Evolutionary conservation across 768 basidiomycete species (phyloP).

Genomic region (Suillus brevipes): DNA sequence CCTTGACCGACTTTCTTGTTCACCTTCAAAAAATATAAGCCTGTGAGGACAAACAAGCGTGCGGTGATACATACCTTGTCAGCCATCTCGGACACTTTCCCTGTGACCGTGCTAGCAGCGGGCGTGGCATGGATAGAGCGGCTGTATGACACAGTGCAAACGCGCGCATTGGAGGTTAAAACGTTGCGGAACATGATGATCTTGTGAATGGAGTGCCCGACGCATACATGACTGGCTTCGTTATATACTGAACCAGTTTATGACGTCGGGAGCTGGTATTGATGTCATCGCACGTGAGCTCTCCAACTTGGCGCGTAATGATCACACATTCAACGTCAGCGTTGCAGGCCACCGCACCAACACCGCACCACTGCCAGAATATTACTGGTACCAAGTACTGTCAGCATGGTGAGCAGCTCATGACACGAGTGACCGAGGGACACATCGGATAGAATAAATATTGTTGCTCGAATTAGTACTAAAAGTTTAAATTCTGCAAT

Average conservation of each 20-base stretch:
- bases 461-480: too few relatives aligned
- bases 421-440: conserved; percentile 17
- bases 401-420: conserved; percentile 4
- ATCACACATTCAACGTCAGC: neutral
- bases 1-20: conserved; percentile 41
- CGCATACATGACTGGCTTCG: neutral
- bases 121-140: conserved; percentile 35
- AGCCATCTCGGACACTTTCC: conserved; percentile 40
- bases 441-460: conserved; percentile 17
- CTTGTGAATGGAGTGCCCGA: neutral
- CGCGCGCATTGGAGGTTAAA: conserved; percentile 1
- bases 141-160: neutral
- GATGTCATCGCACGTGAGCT: conserved; percentile 11
- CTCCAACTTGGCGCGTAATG: neutral
- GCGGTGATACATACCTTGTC: conserved; percentile 29
- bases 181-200: neutral
- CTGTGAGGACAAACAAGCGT: neutral
- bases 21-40: conserved; percentile 26
- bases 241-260: conserved; percentile 2
- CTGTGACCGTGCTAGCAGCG: conserved; percentile 32
- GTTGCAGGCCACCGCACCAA: neutral
- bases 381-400: neutral
- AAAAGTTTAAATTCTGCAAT: too few relatives aligned
- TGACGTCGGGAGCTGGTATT: conserved; percentile 8
- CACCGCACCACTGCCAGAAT: neutral